Conservation (phyloP, 1,139 yeast species). For the Hansenula anomala region DNA sequence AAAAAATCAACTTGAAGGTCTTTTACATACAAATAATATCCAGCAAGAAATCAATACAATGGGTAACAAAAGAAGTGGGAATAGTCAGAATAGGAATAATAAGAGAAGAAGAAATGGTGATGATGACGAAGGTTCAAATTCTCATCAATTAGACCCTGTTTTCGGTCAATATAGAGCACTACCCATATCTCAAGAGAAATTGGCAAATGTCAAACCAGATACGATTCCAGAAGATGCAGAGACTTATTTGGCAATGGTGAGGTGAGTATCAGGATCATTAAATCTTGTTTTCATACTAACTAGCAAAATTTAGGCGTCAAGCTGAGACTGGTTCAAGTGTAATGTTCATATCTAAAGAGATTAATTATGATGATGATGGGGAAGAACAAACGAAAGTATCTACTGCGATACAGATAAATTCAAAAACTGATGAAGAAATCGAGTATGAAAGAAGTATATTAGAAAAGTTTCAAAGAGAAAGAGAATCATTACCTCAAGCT, state of each 20-base stretch:
- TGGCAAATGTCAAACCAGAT: constrained; percentile 11
- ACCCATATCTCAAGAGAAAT: constrained; percentile 14
- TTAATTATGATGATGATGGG: constrained; percentile 9
- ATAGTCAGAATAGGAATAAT: neutral
- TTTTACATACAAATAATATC: no score
- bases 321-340: constrained; percentile 18
- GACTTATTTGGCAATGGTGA: constrained; percentile 21
- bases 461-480: constrained; percentile 7
- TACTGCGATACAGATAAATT: no score
- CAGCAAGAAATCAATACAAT: neutral
- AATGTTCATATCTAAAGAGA: constrained; percentile 13
- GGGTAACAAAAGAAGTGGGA: neutral
- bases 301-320: constrained; percentile 12
- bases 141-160: constrained; percentile 13
- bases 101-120: neutral
- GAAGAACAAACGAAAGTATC: neutral
- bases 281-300: neutral
- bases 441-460: constrained; percentile 4
- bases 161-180: constrained; percentile 20
- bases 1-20: no score
- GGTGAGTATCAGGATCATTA: constrained; percentile 5
- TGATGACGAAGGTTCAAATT: neutral
- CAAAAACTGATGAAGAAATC: neutral
- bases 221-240: constrained; percentile 21
- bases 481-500: constrained; percentile 8